Evolutionary conservation across 2,329 filamentous ascomycete species (phyloP).

Genomic region (Pseudopithomyces maydicus): DNA sequence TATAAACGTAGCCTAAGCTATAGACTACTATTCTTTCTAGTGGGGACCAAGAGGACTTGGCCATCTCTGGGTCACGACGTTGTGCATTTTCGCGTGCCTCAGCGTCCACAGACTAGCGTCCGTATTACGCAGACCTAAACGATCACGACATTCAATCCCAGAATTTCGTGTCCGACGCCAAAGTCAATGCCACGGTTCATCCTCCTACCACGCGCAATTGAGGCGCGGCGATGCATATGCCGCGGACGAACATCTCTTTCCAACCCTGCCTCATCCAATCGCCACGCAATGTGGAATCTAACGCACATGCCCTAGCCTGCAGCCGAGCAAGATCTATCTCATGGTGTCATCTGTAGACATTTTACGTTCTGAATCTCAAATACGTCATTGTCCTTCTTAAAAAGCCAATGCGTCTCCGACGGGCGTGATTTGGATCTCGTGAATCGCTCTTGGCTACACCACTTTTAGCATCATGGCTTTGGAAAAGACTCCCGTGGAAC

Average conservation of each 20-base stretch:
- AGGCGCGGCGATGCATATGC: constrained; percentile 11
- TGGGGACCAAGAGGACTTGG: no score
- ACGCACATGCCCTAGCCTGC: neutral
- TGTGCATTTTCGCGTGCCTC: neutral
- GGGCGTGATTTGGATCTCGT: neutral
- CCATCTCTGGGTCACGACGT: no score
- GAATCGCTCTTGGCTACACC: neutral
- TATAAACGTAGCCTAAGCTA: no score
- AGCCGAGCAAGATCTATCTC: constrained; percentile 17
- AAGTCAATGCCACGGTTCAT: constrained; percentile 8
- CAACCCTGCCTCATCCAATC: constrained; percentile 23
- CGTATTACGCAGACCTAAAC: constrained; percentile 30
- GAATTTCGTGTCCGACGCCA: constrained; percentile 31
- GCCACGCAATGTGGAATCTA: neutral
- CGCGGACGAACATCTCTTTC: constrained; percentile 12
- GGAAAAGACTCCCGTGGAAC: constrained; percentile 26
- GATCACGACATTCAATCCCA: constrained; percentile 40
- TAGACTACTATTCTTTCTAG: no score
- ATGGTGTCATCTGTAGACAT: constrained; percentile 39
- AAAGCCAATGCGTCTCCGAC: neutral
- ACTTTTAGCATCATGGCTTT: constrained; percentile 23
- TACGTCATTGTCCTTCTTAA: constrained; percentile 11
- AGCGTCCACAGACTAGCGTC: constrained; percentile 10
- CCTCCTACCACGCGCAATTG: constrained; percentile 7
- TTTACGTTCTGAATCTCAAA: neutral